A percentile compares a stretch with the other conserved stretches of the same genome.
Evolutionary conservation across 176 grass and related monocot species (phyloP).

Genomic region (Eragrostis curvula): DNA sequence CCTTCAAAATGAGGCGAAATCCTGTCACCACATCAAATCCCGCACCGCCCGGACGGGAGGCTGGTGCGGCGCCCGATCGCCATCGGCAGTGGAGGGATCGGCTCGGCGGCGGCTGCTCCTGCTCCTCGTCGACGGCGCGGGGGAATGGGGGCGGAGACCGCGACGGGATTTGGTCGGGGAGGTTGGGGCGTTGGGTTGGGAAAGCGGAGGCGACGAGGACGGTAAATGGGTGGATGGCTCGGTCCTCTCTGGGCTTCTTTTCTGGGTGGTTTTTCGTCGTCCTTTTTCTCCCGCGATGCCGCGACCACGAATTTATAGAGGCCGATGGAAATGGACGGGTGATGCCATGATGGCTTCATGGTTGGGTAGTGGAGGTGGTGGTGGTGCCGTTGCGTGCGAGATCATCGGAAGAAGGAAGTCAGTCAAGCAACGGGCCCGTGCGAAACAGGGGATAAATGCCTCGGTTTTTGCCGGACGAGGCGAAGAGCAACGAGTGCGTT

Average conservation of each 20-base stretch:
- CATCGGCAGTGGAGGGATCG: slow-evolving; percentile 14
- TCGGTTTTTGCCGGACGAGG: too few species aligned
- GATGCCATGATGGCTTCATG: neutral
- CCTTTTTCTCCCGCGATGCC: neutral
- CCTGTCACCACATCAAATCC: slow-evolving; percentile 32
- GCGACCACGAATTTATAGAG: neutral
- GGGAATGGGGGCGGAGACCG: neutral
- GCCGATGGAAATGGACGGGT: neutral
- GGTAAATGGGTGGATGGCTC: neutral
- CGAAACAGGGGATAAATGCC: too few species aligned
- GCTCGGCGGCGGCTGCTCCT: neutral
- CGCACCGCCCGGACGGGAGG: neutral
- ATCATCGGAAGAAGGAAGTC: too few species aligned
- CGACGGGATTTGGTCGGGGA: slow-evolving; percentile 34
- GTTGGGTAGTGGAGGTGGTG: neutral
- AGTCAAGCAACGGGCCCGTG: too few species aligned
- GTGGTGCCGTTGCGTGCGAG: too few species aligned
- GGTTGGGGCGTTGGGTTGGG: neutral
- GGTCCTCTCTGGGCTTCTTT: neutral
- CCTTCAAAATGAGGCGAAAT: neutral
- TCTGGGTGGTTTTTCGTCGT: neutral
- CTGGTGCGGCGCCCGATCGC: slow-evolving; percentile 9
- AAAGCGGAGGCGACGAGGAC: slow-evolving; percentile 40
- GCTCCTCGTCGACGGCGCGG: neutral
- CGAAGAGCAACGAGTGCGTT: too few species aligned